phyloP scores from a whole-genome alignment of 352 stramenopile genomes.

The Hyaloperonospora arabidopsidis region DNA sequence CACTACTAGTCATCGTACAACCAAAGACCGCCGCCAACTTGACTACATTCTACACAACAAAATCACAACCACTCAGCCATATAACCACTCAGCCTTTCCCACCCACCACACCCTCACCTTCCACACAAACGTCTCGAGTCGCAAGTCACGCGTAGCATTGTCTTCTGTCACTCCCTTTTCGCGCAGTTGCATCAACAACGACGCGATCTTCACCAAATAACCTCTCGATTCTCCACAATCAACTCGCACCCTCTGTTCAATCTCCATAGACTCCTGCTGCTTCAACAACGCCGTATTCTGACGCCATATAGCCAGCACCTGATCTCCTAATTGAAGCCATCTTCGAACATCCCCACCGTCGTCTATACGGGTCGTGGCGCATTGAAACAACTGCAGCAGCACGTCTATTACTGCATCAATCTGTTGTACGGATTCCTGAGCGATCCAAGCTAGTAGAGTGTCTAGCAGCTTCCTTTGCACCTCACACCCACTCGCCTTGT shows the following conservation, averaged over 20 bases:
- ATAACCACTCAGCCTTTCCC: not conserved
- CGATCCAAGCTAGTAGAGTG: slow-evolving; percentile 7
- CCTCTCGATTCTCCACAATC: not conserved
- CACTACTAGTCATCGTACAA: slow-evolving; percentile 4
- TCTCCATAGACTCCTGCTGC: slow-evolving; percentile 1
- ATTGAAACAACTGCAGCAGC: slow-evolving; percentile 16
- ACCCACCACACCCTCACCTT: slow-evolving; percentile 24
- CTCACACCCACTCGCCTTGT: not conserved
- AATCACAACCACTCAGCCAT: not conserved
- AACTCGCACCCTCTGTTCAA: not conserved
- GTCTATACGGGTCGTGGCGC: slow-evolving; percentile 10
- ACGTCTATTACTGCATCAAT: slow-evolving; percentile 5
- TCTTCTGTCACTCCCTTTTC: slow-evolving; percentile 15
- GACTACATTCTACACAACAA: slow-evolving; percentile 31
- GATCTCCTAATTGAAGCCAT: slow-evolving; percentile 28
- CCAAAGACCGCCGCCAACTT: slow-evolving; percentile 34
- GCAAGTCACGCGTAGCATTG: slow-evolving; percentile 21
- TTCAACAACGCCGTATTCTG: slow-evolving; percentile 10
- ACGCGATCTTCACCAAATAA: slow-evolving; percentile 15
- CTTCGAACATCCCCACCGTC: slow-evolving; percentile 9
- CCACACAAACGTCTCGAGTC: slow-evolving; percentile 41
- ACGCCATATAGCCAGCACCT: slow-evolving; percentile 18
- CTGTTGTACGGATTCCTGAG: slow-evolving; percentile 2
- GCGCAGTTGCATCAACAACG: slow-evolving; percentile 18
- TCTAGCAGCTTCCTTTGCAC: slow-evolving; percentile 21